A percentile compares a stretch with the other conserved stretches of the same genome.
These are phyloP conservation scores for Arachnomyces sp. DNA, from an alignment of 2,329 filamentous ascomycete genomes.

Conservation along the genomic window DNA sequence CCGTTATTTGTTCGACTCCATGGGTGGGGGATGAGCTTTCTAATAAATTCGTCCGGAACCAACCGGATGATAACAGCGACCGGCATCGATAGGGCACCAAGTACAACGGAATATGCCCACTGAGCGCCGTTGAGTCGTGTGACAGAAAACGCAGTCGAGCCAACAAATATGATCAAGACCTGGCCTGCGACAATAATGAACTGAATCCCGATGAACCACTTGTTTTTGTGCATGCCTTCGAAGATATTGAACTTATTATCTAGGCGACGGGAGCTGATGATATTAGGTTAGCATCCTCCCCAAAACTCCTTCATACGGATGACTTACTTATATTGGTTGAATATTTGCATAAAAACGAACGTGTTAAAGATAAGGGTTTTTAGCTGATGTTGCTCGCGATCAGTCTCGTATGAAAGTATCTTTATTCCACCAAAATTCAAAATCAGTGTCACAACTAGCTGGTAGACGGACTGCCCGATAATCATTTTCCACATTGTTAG, in stretches of 20 bases:
- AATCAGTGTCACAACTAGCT: conserved; percentile 34
- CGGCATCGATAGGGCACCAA: conserved; percentile 61
- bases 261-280: conserved; percentile 30
- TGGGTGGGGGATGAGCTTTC: conserved; percentile 33
- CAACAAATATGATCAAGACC: conserved; percentile 64
- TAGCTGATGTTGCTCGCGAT: conserved; percentile 18
- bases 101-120: conserved; percentile 63
- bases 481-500: conserved; percentile 43
- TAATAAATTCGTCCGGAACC: conserved; percentile 52
- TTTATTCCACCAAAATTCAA: conserved; percentile 39
- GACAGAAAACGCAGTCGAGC: conserved; percentile 60
- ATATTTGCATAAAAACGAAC: conserved; percentile 42
- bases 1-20: conserved; percentile 29
- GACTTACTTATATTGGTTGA: conserved; percentile 43
- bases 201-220: conserved; percentile 54
- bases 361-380: conserved; percentile 38
- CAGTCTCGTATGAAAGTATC: conserved; percentile 24
- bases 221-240: conserved; percentile 35
- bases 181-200: conserved; percentile 61
- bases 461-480: conserved; percentile 36
- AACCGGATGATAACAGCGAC: conserved; percentile 54
- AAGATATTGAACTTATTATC: conserved; percentile 40
- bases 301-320: neutral
- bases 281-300: neutral
- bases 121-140: conserved; percentile 54